Base-by-base conservation (phyloP, 2,329 filamentous ascomycete genomes). In the Aureobasidium sp. region DNA sequence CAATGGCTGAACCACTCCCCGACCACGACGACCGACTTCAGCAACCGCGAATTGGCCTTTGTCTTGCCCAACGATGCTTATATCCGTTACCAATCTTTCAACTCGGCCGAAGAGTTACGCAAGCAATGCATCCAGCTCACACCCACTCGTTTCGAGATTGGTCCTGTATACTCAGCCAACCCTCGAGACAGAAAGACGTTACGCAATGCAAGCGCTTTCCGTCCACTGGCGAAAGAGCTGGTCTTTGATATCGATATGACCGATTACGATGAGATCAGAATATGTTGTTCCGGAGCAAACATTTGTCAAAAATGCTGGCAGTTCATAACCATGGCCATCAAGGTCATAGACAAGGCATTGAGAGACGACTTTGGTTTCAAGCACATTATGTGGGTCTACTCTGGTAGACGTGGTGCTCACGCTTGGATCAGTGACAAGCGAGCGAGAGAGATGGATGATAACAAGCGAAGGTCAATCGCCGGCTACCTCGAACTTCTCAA, bases 231-330 rank as follows among this genome's bases (percentile, higher is more conserved):
- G 65, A 99, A 99, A 78, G 96, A 99, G 78, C 84, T 99, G 45
- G 97, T 97, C 73, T 98, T 99, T 79, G 96, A 99, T 91, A 98
- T 99, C 74, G 96, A 99, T 87, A 88, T 99, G 88, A 98, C 96
- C 64, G 96, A 98, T 81, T 99, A 99, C 80, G 96, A 99, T 77
- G 94, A 97, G 70, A 93, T 99, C 70, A 91, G 96, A 71, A 98
- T 95, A 33, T 99, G 96, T 81, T 99, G 96, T 78, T 90, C 91
- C 73, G 95, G 95, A 77, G 94, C 95, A 11, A 97, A 93, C 72
- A 98, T 99, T 70, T 99, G 96, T 78, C 86, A 85, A 70, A 96
- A 95, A 77, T 99, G 96, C 82, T 99, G 96, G 96, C 87, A 92
- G 58, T 99, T 98, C 79, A 97, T 97, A 72, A 97, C 93, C 29